These are phyloP conservation scores for Chaetoceros tenuissimus DNA, from an alignment of 108 stramenopile genomes.

Conservation along the genomic window DNA sequence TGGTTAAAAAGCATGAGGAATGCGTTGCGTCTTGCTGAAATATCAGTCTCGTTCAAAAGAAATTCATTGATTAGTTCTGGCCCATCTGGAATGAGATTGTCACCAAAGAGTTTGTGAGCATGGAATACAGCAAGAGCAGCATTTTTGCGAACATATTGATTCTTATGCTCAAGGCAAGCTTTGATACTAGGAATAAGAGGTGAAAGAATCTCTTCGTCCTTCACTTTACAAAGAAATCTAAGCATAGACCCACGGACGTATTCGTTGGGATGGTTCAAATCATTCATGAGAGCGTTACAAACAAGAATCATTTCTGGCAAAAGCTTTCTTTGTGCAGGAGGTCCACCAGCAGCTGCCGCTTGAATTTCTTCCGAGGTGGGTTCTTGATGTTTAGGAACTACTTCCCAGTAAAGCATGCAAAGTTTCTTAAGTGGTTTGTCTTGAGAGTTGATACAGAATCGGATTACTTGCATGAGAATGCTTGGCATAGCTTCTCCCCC, in stretches of 20 bases:
- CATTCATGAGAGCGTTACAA: constrained; percentile 98
- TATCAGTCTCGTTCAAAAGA: constrained; percentile 84
- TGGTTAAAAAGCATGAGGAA: constrained; percentile 99
- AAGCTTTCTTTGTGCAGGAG: constrained; percentile 75
- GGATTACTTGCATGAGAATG: constrained; percentile 97
- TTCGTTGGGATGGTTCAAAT: constrained; percentile 99
- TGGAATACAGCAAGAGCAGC: constrained; percentile 93
- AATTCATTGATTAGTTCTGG: constrained; percentile 91
- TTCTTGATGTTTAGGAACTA: constrained; percentile 93
- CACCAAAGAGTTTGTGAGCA: constrained; percentile 86
- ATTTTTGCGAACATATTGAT: constrained; percentile 97
- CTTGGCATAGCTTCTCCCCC: constrained; percentile 95
- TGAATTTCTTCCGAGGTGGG: constrained; percentile 67
- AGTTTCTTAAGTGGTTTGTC: constrained; percentile 98
- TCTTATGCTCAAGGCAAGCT: constrained; percentile 92
- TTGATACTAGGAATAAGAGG: constrained; percentile 94
- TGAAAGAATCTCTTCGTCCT: constrained; percentile 95
- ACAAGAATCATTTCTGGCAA: constrained; percentile 98
- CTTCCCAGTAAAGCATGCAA: constrained; percentile 99
- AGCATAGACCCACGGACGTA: constrained; percentile 98
- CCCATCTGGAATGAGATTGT: constrained; percentile 91
- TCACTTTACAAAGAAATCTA: constrained; percentile 96
- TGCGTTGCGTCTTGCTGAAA: constrained; percentile 92
- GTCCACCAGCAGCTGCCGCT: constrained; percentile 61
- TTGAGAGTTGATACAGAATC: constrained; percentile 96